Base-by-base conservation (phyloP, 768 basidiomycete species). In the Lentinus brumalis region DNA sequence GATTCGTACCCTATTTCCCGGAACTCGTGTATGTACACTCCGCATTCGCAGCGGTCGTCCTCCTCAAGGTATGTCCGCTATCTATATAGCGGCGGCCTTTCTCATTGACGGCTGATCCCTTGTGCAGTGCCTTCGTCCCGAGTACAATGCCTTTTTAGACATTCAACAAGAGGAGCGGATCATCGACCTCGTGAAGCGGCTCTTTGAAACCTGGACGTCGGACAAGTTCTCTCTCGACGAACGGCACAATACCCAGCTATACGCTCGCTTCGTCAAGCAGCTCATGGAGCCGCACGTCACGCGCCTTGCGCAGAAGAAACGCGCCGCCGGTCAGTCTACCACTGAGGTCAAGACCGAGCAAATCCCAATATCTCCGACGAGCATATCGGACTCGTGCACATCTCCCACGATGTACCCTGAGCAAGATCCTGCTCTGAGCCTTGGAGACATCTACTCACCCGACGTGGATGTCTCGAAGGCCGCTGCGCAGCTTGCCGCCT, bases 41-140 rank as follows among this genome's bases (percentile, higher is more conserved):
- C 11, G 78, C 85, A 5, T 88, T 85, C 65, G 85, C 85, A 9
- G 79, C 84, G 3, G 84, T 84, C 2, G 86, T 86, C 66, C 73
- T 88, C 26, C 75, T 86, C 53, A 86, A 86, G 71, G 85, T 87
- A 66, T 64, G 80, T 63, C 5, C 30, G 5, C 15, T 11, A 29
- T 4, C 2, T 49, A 12, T 26, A 12, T 26, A 9, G n/a, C 14
- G 11, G 12, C 26, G 26, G 26, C 46, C 11, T 29, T 45, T 21
- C 21, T 8, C 4, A 45, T 16, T 16, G 14, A 8, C 9, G 4
- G 44, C 16, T 16, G 44, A 49, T 29, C 8, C 26, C 21, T 18
- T 12, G 16, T 11, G 26, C 52, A 68, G 67, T 66, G 66, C 46
- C 71, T 86, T 44, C 79, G 84, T 3, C 83, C 84, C 1, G 79